phyloP scores from a whole-genome alignment of 257 asterid genomes.

The Lavandula angustifolia region DNA sequence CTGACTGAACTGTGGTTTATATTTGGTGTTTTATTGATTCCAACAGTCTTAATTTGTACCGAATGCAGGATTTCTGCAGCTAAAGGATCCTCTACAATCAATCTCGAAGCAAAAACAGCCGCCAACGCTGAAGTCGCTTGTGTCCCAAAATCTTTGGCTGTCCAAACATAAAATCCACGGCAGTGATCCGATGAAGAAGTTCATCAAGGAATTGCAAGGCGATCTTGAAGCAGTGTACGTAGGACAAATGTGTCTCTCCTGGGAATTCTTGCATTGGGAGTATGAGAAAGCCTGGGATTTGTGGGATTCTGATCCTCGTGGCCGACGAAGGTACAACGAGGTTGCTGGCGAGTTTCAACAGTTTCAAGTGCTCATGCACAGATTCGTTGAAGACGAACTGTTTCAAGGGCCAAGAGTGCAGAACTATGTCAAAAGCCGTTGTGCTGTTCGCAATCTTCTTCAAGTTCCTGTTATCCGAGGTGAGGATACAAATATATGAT shows the following conservation, averaged over 20 bases:
- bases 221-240: constrained; percentile 87
- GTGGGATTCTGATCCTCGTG: constrained; percentile 71
- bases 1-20: too few species aligned
- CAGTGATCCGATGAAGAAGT: constrained; percentile 74
- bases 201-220: constrained; percentile 66
- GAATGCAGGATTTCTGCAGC: constrained; percentile 79
- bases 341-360: constrained; percentile 90
- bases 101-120: constrained; percentile 51
- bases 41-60: too few species aligned
- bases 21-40: too few species aligned
- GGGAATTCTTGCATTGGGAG: constrained; percentile 94
- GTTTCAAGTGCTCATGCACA: constrained; percentile 84
- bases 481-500: constrained; percentile 27
- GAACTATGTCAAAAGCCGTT: constrained; percentile 61
- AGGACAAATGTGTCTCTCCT: constrained; percentile 90
- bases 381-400: constrained; percentile 80
- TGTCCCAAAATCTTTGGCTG: constrained; percentile 58
- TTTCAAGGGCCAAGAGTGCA: constrained; percentile 80
- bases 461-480: constrained; percentile 90
- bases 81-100: constrained; percentile 75
- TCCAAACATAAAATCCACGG: constrained; percentile 58
- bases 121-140: constrained; percentile 61
- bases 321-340: constrained; percentile 62
- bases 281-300: constrained; percentile 70
- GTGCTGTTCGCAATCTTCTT: constrained; percentile 71